Conservation (phyloP, 805 yeast species). For the Wickerhamiella kurtzmanii region DNA sequence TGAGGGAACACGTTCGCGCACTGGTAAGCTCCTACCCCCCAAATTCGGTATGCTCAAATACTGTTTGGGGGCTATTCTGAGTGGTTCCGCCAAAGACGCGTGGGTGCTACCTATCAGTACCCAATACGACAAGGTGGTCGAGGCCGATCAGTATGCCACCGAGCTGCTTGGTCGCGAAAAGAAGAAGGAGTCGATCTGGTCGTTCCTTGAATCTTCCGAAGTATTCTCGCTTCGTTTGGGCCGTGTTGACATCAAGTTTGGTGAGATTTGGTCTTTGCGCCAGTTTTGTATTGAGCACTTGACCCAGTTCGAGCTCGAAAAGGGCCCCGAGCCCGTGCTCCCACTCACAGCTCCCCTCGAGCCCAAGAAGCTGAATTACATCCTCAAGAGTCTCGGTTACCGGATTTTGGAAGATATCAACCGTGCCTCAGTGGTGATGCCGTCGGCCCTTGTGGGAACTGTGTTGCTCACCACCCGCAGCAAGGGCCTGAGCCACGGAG, state of each 20-base stretch:
- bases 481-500: constrained; percentile 28
- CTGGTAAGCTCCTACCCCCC: constrained; percentile 50
- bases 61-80: constrained; percentile 33
- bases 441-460: constrained; percentile 40
- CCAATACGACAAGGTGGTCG: constrained; percentile 48
- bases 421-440: constrained; percentile 37
- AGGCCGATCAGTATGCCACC: constrained; percentile 38
- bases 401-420: constrained; percentile 41
- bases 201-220: constrained; percentile 25
- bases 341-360: constrained; percentile 7
- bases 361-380: constrained; percentile 14
- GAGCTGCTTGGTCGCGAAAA: constrained; percentile 47
- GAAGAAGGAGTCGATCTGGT: constrained; percentile 36
- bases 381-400: constrained; percentile 41
- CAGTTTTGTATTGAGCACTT: constrained; percentile 24
- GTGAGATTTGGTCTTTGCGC: constrained; percentile 31
- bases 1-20: constrained; percentile 54
- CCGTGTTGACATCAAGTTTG: constrained; percentile 30
- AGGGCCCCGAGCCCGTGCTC: constrained; percentile 2
- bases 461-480: constrained; percentile 29
- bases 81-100: constrained; percentile 30
- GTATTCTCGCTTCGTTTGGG: constrained; percentile 27
- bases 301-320: constrained; percentile 9
- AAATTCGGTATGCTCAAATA: constrained; percentile 48
- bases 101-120: constrained; percentile 44